phyloP scores from a whole-genome alignment of 306 rosid genomes.

The Fragaria ananassa region DNA sequence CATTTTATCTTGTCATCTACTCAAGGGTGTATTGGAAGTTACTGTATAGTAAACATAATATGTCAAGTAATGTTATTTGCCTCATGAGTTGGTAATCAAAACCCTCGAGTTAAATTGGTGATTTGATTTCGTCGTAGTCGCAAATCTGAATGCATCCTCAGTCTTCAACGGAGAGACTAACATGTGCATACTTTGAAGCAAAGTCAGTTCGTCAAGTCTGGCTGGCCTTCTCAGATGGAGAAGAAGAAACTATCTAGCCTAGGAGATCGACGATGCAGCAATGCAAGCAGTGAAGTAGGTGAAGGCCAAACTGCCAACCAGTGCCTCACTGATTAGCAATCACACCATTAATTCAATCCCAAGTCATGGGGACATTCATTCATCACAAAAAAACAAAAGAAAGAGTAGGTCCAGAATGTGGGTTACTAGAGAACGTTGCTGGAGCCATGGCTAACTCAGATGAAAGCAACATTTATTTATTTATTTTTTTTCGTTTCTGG shows the following conservation, averaged over 20 bases:
- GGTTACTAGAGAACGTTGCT: background rate
- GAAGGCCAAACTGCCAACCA: conserved; percentile 4
- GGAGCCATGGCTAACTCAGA: conserved; percentile 3
- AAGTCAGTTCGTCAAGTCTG: background rate
- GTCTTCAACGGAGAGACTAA: background rate
- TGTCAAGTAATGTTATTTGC: background rate
- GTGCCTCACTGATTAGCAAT: background rate
- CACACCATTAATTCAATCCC: background rate
- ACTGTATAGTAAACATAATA: background rate
- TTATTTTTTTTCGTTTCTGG: background rate
- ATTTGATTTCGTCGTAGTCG: background rate
- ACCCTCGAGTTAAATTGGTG: background rate
- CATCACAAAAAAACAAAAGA: background rate
- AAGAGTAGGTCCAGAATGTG: background rate
- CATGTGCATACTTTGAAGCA: background rate
- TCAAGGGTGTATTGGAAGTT: background rate
- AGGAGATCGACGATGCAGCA: background rate
- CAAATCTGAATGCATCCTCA: background rate
- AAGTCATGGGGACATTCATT: conserved; percentile 10
- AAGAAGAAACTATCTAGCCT: background rate
- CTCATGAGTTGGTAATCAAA: background rate
- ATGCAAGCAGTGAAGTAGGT: background rate
- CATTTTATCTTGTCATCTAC: background rate
- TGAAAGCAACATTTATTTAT: background rate
- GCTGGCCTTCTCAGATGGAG: background rate